Conservation (phyloP, 257 asterid genomes). For the Gentiana macrophylla region DNA sequence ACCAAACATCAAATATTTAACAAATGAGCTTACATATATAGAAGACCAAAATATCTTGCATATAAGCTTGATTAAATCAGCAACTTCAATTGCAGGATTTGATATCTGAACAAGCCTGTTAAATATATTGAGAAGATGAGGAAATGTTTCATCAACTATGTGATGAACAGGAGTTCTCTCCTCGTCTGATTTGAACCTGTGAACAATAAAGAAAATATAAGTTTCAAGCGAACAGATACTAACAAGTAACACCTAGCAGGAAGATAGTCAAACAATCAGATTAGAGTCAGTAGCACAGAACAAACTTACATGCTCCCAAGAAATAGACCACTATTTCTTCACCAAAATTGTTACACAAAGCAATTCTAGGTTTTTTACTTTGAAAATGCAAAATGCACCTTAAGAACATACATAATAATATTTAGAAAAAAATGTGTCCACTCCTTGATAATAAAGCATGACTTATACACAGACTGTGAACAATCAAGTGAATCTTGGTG, state of each 20-base stretch:
- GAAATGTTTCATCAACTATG: constrained; percentile 91
- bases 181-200: constrained; percentile 97
- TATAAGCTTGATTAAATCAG: constrained; percentile 91
- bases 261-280: background rate
- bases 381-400: too few relatives aligned
- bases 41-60: constrained; percentile 99
- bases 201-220: constrained; percentile 11
- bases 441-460: too few relatives aligned
- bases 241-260: background rate
- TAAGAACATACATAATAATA: too few relatives aligned
- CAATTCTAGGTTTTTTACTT: too few relatives aligned
- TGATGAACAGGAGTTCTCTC: constrained; percentile 82
- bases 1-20: background rate
- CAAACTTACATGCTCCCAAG: too few relatives aligned
- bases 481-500: too few relatives aligned
- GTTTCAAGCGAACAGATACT: background rate
- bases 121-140: constrained; percentile 68
- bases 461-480: too few relatives aligned
- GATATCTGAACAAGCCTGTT: constrained; percentile 71
- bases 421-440: too few relatives aligned
- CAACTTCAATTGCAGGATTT: constrained; percentile 75
- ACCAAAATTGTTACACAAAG: too few relatives aligned
- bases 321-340: too few relatives aligned
- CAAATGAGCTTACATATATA: constrained; percentile 54
- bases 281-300: too few relatives aligned